Evolutionary conservation across 306 rosid species (phyloP).

Genomic region (Casuarina equisetifolia): DNA sequence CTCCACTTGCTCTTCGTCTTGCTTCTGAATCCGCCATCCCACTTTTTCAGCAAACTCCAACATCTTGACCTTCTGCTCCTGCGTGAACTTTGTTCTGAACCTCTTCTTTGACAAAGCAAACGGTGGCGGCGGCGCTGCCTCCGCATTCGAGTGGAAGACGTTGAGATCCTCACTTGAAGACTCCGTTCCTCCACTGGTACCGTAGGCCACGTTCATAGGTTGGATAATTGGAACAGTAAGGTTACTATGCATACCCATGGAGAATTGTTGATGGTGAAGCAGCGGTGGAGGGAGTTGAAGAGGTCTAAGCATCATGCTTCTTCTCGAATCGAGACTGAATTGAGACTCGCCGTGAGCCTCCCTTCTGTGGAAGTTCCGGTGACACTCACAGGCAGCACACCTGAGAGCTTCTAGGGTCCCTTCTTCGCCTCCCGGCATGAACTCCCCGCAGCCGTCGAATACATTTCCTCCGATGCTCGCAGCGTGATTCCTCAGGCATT

Average conservation of each 20-base stretch:
- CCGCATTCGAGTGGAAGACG: constrained; percentile 26
- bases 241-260: constrained; percentile 27
- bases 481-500: constrained; percentile 32
- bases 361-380: constrained; percentile 28
- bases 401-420: constrained; percentile 11
- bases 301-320: constrained; percentile 38
- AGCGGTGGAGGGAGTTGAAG: constrained; percentile 48
- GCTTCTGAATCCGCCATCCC: constrained; percentile 11
- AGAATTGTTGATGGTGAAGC: constrained; percentile 41
- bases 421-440: constrained; percentile 16
- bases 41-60: constrained; percentile 8
- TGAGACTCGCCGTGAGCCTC: background rate
- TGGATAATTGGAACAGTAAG: constrained; percentile 36
- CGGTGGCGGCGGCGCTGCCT: constrained; percentile 20
- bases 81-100: constrained; percentile 17
- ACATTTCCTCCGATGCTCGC: constrained; percentile 22
- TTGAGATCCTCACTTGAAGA: constrained; percentile 56
- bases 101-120: constrained; percentile 28
- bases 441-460: constrained; percentile 31
- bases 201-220: constrained; percentile 56
- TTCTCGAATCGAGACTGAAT: constrained; percentile 17
- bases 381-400: constrained; percentile 30
- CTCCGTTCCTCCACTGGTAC: constrained; percentile 36
- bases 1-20: background rate
- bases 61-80: constrained; percentile 15